phyloP scores from a whole-genome alignment of 305 asterid genomes.

The Fraxinus baroniana region DNA sequence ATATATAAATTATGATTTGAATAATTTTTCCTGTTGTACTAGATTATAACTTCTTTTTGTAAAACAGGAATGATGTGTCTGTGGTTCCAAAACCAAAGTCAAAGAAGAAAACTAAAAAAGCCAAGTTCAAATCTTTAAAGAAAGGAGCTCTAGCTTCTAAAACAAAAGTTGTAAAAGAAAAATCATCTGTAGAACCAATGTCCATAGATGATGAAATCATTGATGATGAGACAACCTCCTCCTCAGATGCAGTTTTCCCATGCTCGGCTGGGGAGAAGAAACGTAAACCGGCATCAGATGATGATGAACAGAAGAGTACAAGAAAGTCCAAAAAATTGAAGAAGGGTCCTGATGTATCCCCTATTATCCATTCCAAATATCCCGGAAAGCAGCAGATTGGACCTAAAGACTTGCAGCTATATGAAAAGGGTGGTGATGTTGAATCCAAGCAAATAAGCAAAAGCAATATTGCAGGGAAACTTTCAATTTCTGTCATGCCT shows the following conservation, averaged over 20 bases:
- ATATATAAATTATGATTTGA: neutral
- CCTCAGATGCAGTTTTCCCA: constrained; percentile 63
- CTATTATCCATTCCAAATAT: constrained; percentile 33
- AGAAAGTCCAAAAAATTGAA: constrained; percentile 66
- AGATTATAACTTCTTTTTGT: constrained; percentile 23
- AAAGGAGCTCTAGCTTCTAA: constrained; percentile 75
- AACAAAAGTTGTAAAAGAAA: constrained; percentile 49
- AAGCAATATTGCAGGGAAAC: constrained; percentile 66
- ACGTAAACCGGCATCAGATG: constrained; percentile 53
- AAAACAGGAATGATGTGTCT: constrained; percentile 53
- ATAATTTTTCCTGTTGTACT: constrained; percentile 15
- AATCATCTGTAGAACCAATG: constrained; percentile 60
- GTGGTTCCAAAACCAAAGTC: constrained; percentile 56
- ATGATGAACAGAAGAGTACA: constrained; percentile 52
- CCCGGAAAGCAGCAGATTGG: constrained; percentile 53
- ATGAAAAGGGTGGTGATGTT: constrained; percentile 51
- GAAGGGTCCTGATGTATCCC: constrained; percentile 52
- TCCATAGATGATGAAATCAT: constrained; percentile 60
- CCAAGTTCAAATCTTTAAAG: constrained; percentile 94
- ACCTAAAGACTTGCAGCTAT: constrained; percentile 40
- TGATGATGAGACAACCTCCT: constrained; percentile 55
- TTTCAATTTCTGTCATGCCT: constrained; percentile 64
- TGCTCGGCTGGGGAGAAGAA: constrained; percentile 56
- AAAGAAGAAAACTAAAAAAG: constrained; percentile 80
- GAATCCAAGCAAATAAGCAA: constrained; percentile 58